phyloP scores from a whole-genome alignment of 108 stramenopile species.

The Discostella stelligeroides region DNA sequence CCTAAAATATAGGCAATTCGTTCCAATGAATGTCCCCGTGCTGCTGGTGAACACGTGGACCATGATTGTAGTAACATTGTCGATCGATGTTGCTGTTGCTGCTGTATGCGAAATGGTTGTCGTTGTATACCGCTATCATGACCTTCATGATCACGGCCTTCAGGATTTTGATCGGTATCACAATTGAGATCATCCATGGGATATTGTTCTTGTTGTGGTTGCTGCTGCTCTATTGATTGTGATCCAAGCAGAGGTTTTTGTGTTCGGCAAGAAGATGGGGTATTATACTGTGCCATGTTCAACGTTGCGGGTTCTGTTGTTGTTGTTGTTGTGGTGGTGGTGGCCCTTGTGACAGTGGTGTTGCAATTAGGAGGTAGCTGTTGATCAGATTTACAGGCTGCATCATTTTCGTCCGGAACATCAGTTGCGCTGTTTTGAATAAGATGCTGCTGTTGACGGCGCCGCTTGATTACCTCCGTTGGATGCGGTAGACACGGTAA shows the following conservation, averaged over 20 bases:
- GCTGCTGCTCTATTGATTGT: not conserved
- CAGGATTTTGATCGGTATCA: too few species aligned
- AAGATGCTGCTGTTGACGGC: not conserved
- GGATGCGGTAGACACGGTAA: not conserved
- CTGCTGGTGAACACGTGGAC: too few species aligned
- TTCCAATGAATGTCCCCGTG: too few species aligned
- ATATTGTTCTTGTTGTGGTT: not conserved
- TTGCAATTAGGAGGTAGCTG: not conserved
- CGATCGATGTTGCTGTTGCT: too few species aligned
- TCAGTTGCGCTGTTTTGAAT: too few species aligned
- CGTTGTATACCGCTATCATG: not conserved
- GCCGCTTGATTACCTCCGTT: not conserved
- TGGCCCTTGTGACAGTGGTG: too few species aligned
- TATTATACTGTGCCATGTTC: too few species aligned
- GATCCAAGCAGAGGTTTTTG: not conserved
- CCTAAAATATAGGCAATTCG: slow-evolving; percentile 18
- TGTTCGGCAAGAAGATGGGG: too few species aligned
- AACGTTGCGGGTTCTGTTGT: not conserved
- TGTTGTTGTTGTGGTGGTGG: not conserved
- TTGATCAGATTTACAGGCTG: not conserved
- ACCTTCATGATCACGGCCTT: not conserved
- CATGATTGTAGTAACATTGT: too few species aligned
- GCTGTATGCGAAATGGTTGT: not conserved
- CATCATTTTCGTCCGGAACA: too few species aligned
- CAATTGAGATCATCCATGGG: too few species aligned